Evolutionary conservation across 176 grass and related monocot species (phyloP), one percentile per base, ranked within the genome.

Genomic region (Carex scoparia): DNA sequence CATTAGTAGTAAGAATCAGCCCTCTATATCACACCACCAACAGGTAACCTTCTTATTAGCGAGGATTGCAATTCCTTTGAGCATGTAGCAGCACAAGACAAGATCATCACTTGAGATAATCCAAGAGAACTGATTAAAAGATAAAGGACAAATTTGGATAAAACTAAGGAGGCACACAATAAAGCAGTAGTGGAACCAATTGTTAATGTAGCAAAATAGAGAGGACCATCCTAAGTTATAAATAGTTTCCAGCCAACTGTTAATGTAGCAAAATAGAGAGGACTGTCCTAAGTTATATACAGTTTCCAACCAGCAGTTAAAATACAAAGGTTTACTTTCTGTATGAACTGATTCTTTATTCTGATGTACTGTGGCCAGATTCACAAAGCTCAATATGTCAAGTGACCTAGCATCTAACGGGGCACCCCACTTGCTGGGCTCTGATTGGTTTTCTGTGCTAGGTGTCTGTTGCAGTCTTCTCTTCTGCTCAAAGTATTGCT

Each of bases 401-500:
- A 95, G 96, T 27, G 96, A 95, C 42, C 77, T 91, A 79, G 87
- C 80, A 37, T 86, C 84, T 85, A 87, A 86, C 79, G 37, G 79
- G 76, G 48, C 64, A n/a, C 86, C 40, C 58, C 61, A 31, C 44
- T 87, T 74, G 80, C 82, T 60, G 70, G 83, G 27, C 73, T 81
- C 88, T 81, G 79, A 86, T 83, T 84, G 87, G 83, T 81, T 89
- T 40, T 90, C 85, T 58, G 74, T 55, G 66, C 67, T 84, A 74
- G 61, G 53, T 69, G 33, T 65, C 48, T 94, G 89, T 49, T 95
- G 93, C 49, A 88, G 92, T 60, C 90, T 82, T 86, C 91, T 93
- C 88, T 92, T 98, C 79, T 95, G 93, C 31, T 98, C 91, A 64
- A 98, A 98, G 87, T 95, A 98, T 80, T 95, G 96, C 70, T 91